phyloP scores from a whole-genome alignment of 2,329 filamentous ascomycete species.

The Periglandula ipomoeae region DNA sequence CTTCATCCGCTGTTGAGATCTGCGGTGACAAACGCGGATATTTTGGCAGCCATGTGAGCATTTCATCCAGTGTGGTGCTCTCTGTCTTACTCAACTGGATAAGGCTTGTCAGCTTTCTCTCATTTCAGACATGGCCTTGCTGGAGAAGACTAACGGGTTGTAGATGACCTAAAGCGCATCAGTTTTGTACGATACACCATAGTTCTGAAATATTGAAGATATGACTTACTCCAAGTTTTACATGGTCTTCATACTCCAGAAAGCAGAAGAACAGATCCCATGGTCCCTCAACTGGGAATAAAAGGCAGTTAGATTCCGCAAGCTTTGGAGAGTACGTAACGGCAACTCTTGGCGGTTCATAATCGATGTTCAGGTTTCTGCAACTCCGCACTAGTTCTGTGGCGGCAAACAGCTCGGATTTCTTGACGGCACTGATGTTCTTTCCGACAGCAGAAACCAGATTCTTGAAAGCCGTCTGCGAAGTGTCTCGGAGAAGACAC shows the following conservation, averaged over 20 bases:
- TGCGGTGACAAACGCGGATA: constrained; percentile 1
- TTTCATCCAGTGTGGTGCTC: constrained; percentile 1
- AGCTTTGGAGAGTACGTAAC: constrained; percentile 9
- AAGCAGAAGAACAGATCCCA: constrained; percentile 10
- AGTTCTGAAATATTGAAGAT: too few species aligned
- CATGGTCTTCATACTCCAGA: constrained; percentile 7
- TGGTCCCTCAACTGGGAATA: constrained; percentile 8
- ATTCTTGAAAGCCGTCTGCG: constrained; percentile 3
- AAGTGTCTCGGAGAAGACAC: too few species aligned
- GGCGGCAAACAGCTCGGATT: constrained; percentile 7
- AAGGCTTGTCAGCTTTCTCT: constrained; percentile 3
- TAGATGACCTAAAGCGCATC: constrained; percentile 10
- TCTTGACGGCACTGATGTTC: constrained; percentile 11
- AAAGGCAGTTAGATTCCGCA: constrained; percentile 5
- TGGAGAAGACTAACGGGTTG: constrained; percentile 6
- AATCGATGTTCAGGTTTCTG: constrained; percentile 6
- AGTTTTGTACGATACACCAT: too few species aligned
- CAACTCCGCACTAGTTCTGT: constrained; percentile 6
- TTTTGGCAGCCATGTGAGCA: constrained; percentile 7
- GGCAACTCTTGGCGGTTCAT: constrained; percentile 6
- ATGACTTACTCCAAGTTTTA: too few species aligned
- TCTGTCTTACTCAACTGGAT: constrained; percentile 3
- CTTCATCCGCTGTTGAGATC: neutral
- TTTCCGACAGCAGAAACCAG: constrained; percentile 9
- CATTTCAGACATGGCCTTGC: neutral